Base-by-base conservation (phyloP, 108 stramenopile species). In the Skeletonema menzelii region DNA sequence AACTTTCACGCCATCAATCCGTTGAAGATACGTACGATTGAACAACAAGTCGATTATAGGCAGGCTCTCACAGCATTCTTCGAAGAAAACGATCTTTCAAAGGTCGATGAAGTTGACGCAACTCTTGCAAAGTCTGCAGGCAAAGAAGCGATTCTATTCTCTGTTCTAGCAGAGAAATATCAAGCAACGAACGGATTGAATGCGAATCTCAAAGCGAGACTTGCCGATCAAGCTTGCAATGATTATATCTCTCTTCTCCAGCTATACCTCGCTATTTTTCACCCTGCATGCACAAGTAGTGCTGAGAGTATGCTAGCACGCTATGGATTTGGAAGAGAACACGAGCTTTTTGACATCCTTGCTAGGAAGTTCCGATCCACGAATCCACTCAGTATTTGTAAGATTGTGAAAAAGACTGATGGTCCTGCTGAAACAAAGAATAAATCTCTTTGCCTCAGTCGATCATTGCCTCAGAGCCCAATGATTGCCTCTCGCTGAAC, bases 61-160 rank as follows among this genome's bases (percentile, higher is more conserved):
- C 6, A 22, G 26, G 31, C 58, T n/a, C 30, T 70, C 38, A 46
- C 8, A 22, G 69, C 2, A 13, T 70, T 70, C 69, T 70, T 20
- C 24, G 19, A 56, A 37, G 7, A 61, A 27, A 26, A 70, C 27
- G 69, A 70, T 47, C 27, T 27, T 27, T 24, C 37, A 13, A 59
- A 70, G 59, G 38, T 60, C 14, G 53, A 7, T 1, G 70, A 71
- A 30, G 70, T 57, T 0, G 70, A 71, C 12, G 70, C 28, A 14
- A 62, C 46, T 17, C 44, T 71, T 37, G 27, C 15, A 12, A 61
- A 62, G 12, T 61, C 38, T 5, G 40, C 24, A 17, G 70, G 70
- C 40, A 71, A 62, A 20, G 70, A 71, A 31, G 70, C 59, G 11
- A 63, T 71, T 13, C 60, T 71, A 11, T 71, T 71, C 44, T 62